Evolutionary conservation across 2,329 filamentous ascomycete genomes (phyloP), one percentile per base, ranked within the genome.

Genomic region (Calonectria ilicicola): DNA sequence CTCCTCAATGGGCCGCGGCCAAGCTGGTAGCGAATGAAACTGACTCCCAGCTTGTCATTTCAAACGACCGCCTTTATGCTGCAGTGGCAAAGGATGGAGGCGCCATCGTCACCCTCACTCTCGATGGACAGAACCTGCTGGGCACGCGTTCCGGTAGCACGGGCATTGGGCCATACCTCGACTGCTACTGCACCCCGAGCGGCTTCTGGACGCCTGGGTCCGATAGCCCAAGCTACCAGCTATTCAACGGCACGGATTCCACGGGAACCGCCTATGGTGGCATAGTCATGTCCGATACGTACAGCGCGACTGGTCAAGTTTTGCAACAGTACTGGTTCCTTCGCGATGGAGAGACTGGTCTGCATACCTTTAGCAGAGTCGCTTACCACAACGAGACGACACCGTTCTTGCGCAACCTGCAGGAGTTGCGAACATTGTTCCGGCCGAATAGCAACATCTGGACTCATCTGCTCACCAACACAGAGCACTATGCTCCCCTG

Each of bases 291-390:
- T 89, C 87, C 58, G 90, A 93, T 71, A 88, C 86, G 0, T 92
- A 91, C 77, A 84, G 86, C 0, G 83, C 86, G 0, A 92, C 90
- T 0, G 90, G 90, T 2, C 90, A 92, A 77, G 77, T 88, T 7
- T 83, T 93, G 19, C 87, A 92, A 76, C 91, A 92, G 77, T 93
- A 92, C 80, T 93, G 90, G 89, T 93, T 93, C 75, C 82, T 93
- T 3, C 84, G 89, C 14, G 90, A 91, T 53, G 88, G 88, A 1
- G 91, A 93, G 79, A 92, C 91, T 0, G 91, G 91, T 0, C 80
- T 92, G 42, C 91, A 93, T 77, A 88, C 87, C 0, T 93, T 92
- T 80, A 89, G 86, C 70, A 87, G 90, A n/a, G 81, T 91, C 12
- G 85, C 87, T 1, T 93, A 93, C 75, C 84, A 90, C 79, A 92